A percentile compares a stretch with the other conserved stretches of the same genome.
Evolutionary conservation across 805 yeast genomes (phyloP).

Genomic region (Candida coquimbonensis): DNA sequence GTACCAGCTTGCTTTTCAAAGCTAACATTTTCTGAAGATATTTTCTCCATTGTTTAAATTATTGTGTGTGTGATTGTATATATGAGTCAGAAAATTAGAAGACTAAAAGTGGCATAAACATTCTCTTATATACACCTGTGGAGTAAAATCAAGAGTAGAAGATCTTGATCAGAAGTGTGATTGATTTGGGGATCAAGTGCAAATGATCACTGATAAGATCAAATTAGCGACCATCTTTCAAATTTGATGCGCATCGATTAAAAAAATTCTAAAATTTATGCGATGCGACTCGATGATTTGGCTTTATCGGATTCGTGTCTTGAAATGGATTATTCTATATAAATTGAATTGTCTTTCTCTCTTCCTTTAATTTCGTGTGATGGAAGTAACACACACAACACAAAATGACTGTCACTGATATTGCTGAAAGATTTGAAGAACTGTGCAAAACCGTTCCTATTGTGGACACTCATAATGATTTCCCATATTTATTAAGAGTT

Average conservation of each 20-base stretch:
- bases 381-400: background rate
- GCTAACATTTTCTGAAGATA: background rate
- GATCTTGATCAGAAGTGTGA: too few species aligned
- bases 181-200: too few species aligned
- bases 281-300: background rate
- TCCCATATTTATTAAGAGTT: conserved; percentile 41
- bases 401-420: conserved; percentile 4
- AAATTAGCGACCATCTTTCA: too few species aligned
- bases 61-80: too few species aligned
- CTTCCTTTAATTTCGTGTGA: background rate
- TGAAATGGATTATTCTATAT: background rate
- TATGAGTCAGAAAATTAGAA: too few species aligned
- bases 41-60: background rate
- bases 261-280: too few species aligned
- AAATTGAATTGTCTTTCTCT: background rate
- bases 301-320: background rate
- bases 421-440: conserved; percentile 14
- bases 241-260: too few species aligned
- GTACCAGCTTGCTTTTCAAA: background rate
- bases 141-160: too few species aligned
- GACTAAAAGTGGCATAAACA: too few species aligned
- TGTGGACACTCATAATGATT: conserved; percentile 43
- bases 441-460: conserved; percentile 28
- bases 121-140: too few species aligned
- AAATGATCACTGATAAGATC: too few species aligned